These are phyloP conservation scores for Agmasoma carcini DNA, from an alignment of 371 early-diverging fungal species.

Conservation along the genomic window DNA sequence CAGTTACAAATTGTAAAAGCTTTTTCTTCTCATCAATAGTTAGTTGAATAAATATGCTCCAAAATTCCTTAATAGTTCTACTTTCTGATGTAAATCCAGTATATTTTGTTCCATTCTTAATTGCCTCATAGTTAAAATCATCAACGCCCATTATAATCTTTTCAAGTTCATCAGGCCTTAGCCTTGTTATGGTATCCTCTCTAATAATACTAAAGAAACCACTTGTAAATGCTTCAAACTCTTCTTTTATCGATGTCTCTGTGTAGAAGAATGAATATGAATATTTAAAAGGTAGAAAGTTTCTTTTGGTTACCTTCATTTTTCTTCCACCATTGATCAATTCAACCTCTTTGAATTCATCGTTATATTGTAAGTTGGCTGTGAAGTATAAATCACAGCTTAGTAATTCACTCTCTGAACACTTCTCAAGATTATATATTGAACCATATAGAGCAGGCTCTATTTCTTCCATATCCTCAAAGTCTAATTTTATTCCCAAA, in stretches of 20 bases:
- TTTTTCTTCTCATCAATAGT: constrained; percentile 64
- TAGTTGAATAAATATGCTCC: constrained; percentile 73
- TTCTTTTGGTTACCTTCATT: constrained; percentile 57
- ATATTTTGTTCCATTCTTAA: constrained; percentile 64
- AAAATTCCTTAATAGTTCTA: constrained; percentile 60
- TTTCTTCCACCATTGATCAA: constrained; percentile 55
- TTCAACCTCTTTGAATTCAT: constrained; percentile 24
- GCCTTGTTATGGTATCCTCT: constrained; percentile 41
- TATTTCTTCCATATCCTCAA: constrained; percentile 59
- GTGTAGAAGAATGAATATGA: constrained; percentile 65
- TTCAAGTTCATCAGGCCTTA: constrained; percentile 72
- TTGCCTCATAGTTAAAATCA: constrained; percentile 65
- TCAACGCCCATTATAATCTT: constrained; percentile 76
- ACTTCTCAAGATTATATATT: constrained; percentile 53
- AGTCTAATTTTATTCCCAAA: constrained; percentile 57
- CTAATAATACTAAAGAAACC: constrained; percentile 72
- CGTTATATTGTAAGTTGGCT: constrained; percentile 5
- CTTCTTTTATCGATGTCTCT: constrained; percentile 63
- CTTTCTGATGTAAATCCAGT: constrained; percentile 58
- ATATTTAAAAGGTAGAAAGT: constrained; percentile 59
- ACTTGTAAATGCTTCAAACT: constrained; percentile 67
- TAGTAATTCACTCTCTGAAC: constrained; percentile 60
- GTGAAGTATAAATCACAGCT: constrained; percentile 56
- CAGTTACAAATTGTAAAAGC: constrained; percentile 83
- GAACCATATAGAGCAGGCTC: constrained; percentile 54